A percentile compares a stretch with the other conserved stretches of the same genome.
These are phyloP conservation scores for Globisporangium cylindrosporum DNA, from an alignment of 352 stramenopile species.

Conservation along the genomic window DNA sequence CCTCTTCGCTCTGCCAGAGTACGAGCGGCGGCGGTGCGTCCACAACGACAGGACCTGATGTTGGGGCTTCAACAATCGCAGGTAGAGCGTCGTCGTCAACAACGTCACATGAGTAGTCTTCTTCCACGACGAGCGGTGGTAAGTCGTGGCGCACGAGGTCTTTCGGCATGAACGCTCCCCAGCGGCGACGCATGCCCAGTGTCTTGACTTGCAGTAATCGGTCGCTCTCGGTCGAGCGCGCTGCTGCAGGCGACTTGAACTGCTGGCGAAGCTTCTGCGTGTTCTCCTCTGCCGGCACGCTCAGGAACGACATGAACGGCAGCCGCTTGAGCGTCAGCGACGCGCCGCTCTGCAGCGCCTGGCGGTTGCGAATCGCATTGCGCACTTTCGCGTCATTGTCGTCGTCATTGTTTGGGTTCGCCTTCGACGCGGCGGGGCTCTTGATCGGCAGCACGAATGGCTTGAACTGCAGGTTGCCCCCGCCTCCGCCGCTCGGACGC, in stretches of 20 bases:
- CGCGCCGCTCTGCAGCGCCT: conserved; percentile 43
- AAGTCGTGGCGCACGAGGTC: conserved; percentile 66
- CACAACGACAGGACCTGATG: conserved; percentile 14
- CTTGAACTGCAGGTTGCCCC: conserved; percentile 53
- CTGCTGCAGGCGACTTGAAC: conserved; percentile 72
- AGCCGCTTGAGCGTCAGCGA: conserved; percentile 72
- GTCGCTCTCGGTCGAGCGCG: conserved; percentile 72
- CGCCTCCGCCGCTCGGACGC: conserved; percentile 7
- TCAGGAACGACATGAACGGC: conserved; percentile 81
- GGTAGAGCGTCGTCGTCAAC: conserved; percentile 24
- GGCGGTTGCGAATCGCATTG: conserved; percentile 42
- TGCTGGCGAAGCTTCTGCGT: conserved; percentile 53
- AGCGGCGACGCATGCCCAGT: conserved; percentile 74
- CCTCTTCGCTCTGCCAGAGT: conserved; percentile 72
- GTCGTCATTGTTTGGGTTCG: conserved; percentile 12
- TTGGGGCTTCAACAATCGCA: conserved; percentile 21
- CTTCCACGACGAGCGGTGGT: conserved; percentile 58
- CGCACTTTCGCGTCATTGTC: conserved; percentile 28
- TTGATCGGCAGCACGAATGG: conserved; percentile 76
- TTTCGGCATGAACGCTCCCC: conserved; percentile 41
- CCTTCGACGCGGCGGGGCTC: neutral
- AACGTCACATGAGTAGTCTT: conserved; percentile 37
- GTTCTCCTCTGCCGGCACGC: conserved; percentile 52
- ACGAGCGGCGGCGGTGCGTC: conserved; percentile 68
- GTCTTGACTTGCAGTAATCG: conserved; percentile 79